phyloP scores from a whole-genome alignment of 2,329 filamentous ascomycete genomes.

The Aspergillus sojae region DNA sequence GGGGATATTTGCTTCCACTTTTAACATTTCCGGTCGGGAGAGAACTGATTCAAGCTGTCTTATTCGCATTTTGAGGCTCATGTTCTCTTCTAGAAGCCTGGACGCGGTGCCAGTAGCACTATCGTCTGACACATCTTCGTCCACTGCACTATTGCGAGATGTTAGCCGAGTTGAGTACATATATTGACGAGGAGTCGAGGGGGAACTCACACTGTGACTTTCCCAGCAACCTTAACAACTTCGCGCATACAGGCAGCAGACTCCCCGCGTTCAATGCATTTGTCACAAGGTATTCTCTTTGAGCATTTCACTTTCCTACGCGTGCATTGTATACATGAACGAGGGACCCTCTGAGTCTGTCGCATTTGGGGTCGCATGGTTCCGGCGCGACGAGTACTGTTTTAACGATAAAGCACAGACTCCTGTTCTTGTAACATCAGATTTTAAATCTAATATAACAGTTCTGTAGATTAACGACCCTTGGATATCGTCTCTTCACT shows the following conservation, averaged over 20 bases:
- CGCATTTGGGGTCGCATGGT: slow-evolving; percentile 7
- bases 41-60: slow-evolving; percentile 7
- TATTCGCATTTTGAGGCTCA: slow-evolving; percentile 7
- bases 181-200: not conserved
- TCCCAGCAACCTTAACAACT: slow-evolving; percentile 9
- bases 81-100: not conserved
- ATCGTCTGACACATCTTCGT: not conserved
- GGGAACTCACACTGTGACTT: slow-evolving; percentile 4
- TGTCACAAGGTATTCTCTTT: slow-evolving; percentile 10
- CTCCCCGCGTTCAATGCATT: slow-evolving; percentile 8
- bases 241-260: slow-evolving; percentile 4
- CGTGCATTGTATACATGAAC: slow-evolving; percentile 6
- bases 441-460: not conserved
- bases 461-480: not conserved
- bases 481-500: not conserved
- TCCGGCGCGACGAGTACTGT: not conserved
- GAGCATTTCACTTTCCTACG: slow-evolving; percentile 11
- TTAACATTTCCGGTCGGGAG: slow-evolving; percentile 2
- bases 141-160: not conserved
- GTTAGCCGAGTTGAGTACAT: not conserved
- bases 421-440: not conserved
- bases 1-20: slow-evolving; percentile 3
- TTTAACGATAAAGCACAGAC: not conserved
- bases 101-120: not conserved
- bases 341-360: slow-evolving; percentile 11